phyloP scores from a whole-genome alignment of 805 yeast species.

The Hanseniaspora occidentalis region DNA sequence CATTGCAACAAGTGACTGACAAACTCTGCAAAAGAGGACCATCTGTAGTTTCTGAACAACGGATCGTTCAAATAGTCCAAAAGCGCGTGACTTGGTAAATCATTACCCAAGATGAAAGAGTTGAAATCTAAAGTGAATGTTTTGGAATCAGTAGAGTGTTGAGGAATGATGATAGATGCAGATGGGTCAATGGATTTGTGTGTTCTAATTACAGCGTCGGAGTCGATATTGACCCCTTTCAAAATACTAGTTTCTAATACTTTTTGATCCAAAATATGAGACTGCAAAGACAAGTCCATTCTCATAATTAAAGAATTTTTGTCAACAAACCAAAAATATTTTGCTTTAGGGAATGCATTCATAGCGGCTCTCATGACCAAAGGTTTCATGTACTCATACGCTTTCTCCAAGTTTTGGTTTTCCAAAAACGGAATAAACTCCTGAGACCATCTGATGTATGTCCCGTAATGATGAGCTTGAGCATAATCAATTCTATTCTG shows the following conservation, averaged over 20 bases:
- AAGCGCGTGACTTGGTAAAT: slow-evolving; percentile 49
- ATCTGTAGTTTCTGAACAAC: slow-evolving; percentile 50
- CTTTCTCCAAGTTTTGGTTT: slow-evolving; percentile 26
- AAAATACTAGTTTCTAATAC: slow-evolving; percentile 50
- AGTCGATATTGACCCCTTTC: slow-evolving; percentile 33
- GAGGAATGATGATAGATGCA: slow-evolving; percentile 55
- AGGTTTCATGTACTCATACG: slow-evolving; percentile 17
- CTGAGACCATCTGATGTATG: slow-evolving; percentile 74
- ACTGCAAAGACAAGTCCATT: slow-evolving; percentile 43
- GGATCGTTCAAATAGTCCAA: slow-evolving; percentile 75
- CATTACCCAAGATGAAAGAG: slow-evolving; percentile 62
- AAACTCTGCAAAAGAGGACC: slow-evolving; percentile 44
- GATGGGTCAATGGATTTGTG: slow-evolving; percentile 36
- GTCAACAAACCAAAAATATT: slow-evolving; percentile 83
- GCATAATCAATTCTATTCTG: slow-evolving; percentile 88
- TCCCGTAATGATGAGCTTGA: slow-evolving; percentile 64
- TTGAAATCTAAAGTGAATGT: slow-evolving; percentile 15
- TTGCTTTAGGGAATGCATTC: slow-evolving; percentile 84
- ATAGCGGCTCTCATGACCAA: slow-evolving; percentile 66
- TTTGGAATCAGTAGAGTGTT: slow-evolving; percentile 44
- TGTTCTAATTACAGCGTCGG: slow-evolving; percentile 29
- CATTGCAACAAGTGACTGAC: slow-evolving; percentile 85
- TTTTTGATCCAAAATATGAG: slow-evolving; percentile 48
- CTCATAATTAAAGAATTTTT: slow-evolving; percentile 69
- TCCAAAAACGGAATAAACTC: slow-evolving; percentile 61